These are phyloP conservation scores for Micractinium conductrix DNA, from an alignment of 139 green algal species.

Conservation along the genomic window DNA sequence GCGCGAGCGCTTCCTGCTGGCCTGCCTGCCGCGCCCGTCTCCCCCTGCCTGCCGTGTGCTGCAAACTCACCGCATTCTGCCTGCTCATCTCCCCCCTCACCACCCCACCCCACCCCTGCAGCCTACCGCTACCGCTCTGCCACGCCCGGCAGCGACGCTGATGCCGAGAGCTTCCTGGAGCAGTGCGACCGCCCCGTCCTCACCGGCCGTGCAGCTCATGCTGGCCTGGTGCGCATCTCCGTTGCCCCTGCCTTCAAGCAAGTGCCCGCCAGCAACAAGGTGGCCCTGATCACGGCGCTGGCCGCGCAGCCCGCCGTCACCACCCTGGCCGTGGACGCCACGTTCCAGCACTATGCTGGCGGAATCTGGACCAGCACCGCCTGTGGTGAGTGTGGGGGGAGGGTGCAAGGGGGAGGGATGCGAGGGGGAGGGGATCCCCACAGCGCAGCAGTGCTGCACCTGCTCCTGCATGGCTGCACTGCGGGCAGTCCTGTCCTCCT, in stretches of 20 bases:
- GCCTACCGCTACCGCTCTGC: too few relatives aligned
- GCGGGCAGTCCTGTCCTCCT: too few relatives aligned
- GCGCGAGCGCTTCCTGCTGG: too few relatives aligned
- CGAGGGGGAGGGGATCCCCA: too few relatives aligned
- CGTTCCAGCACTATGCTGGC: slow-evolving; percentile 21
- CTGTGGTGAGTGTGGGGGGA: too few relatives aligned
- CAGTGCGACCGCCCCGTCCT: too few relatives aligned
- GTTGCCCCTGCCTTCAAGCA: neutral
- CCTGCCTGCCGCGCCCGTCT: neutral
- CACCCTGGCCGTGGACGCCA: neutral
- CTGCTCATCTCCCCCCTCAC: neutral
- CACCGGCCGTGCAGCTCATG: neutral
- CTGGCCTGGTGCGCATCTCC: neutral
- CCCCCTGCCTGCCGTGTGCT: too few relatives aligned
- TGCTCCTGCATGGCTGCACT: too few relatives aligned
- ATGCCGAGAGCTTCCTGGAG: neutral
- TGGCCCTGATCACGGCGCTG: neutral
- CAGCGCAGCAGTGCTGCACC: too few relatives aligned
- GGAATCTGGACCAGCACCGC: neutral
- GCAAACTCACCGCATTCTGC: neutral
- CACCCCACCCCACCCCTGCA: too few relatives aligned
- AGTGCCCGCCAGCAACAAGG: too few relatives aligned
- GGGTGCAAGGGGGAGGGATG: too few relatives aligned
- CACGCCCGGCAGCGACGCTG: neutral
- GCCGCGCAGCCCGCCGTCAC: neutral